A percentile compares a stretch with the other conserved stretches of the same genome.
Evolutionary conservation across 2,329 filamentous ascomycete species (phyloP).

Genomic region (Hymenotorrendiella dingleyae): DNA sequence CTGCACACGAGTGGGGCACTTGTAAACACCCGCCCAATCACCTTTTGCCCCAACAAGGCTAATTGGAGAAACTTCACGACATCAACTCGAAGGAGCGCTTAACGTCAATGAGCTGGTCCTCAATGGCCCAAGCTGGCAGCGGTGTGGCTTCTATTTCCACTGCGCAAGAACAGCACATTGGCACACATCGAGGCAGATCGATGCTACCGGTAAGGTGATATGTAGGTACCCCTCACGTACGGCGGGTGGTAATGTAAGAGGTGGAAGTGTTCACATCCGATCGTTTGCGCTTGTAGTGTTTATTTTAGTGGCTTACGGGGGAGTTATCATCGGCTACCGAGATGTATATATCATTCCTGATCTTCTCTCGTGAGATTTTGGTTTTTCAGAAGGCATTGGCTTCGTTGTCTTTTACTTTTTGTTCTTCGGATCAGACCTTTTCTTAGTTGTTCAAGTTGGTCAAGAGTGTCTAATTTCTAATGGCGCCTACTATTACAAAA

Average conservation of each 20-base stretch:
- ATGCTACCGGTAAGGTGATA: too few relatives aligned
- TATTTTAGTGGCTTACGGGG: not conserved
- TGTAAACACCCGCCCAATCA: not conserved
- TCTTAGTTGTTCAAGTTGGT: not conserved
- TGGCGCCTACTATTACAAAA: slow-evolving; percentile 37
- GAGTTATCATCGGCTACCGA: too few relatives aligned
- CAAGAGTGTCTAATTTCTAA: slow-evolving; percentile 10
- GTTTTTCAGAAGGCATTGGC: too few relatives aligned
- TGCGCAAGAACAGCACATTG: not conserved
- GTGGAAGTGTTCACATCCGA: not conserved
- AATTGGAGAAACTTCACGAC: too few relatives aligned
- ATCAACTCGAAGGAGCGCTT: too few relatives aligned
- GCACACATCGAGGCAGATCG: not conserved
- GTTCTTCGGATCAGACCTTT: too few relatives aligned
- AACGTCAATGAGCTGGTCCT: too few relatives aligned
- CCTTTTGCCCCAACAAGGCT: too few relatives aligned
- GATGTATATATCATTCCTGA: not conserved
- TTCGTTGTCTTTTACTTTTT: too few relatives aligned
- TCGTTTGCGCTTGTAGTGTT: not conserved
- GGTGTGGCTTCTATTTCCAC: slow-evolving; percentile 4
- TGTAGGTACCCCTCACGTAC: slow-evolving; percentile 2
- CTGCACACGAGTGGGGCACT: not conserved
- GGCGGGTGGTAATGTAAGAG: not conserved
- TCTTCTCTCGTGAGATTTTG: too few relatives aligned
- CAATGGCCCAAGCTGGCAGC: slow-evolving; percentile 1